Evolutionary conservation across 371 early-diverging fungal genomes (phyloP), one percentile per base, ranked within the genome.

Genomic region (Apophysomyces ossiformis): DNA sequence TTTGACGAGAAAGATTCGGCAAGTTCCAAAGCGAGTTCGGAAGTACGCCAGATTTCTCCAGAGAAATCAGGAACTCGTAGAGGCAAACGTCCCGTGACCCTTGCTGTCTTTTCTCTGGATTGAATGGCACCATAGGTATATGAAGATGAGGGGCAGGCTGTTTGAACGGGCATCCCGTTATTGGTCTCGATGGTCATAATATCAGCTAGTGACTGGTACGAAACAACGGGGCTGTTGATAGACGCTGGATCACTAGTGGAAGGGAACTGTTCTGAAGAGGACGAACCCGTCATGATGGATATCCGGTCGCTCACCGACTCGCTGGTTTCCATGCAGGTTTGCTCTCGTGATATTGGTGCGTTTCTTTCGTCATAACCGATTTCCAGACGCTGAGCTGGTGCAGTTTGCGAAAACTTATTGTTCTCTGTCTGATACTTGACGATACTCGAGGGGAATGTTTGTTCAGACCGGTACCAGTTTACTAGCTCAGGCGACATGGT

Each of bases 171-270:
- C 56, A 54, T 2, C 13, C 6, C 7, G 11, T 6, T 41, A 39
- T 36, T 37, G 64, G n/a, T 43, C 26, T 26, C 18, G 41, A 8
- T 41, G 2, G 66, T 50, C 37, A 66, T 66, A 16, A 66, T 66
- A 43, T 66, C 66, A 21, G 66, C 66, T 16, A 66, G 35, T 26
- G 66, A 66, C 37, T 66, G 66, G 41, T 66, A 66, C n/a, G 66
- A 66, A 26, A 57, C 38, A 13, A 57, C 43, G 2, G 21, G 54
- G 2, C 21, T 8, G 0, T 7, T 21, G 21, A 21, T 21, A 21
- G 54, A 50, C 9, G n/a, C 21, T 32, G 21, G 16, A 50, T 50
- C 54, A 7, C 54, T 26, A 26, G 4, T 26, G 16, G 54, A 50
- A 50, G 16, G 54, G 21, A 50, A 21, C 11, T 21, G 54, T 21